These are phyloP conservation scores for Penstemon barbatus DNA, from an alignment of 257 asterid species.

Conservation along the genomic window DNA sequence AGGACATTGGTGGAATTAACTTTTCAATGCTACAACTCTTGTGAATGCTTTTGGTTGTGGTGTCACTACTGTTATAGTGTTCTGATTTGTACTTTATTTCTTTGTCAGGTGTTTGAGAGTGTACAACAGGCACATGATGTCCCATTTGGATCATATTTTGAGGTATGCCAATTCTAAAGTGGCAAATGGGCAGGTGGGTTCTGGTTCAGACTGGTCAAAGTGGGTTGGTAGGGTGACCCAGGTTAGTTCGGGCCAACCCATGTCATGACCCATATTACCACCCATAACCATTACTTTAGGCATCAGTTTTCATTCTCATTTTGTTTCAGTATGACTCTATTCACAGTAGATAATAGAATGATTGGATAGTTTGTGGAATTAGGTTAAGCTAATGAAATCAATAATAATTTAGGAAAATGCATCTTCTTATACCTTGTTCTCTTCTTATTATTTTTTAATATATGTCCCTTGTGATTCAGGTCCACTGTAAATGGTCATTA, in stretches of 20 bases:
- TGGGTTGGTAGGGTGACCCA: too few relatives aligned
- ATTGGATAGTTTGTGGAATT: slow-evolving; percentile 6
- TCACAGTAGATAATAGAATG: background rate
- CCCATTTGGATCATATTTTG: slow-evolving; percentile 95
- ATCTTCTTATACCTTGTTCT: background rate
- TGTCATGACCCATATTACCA: too few relatives aligned
- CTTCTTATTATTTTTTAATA: slow-evolving; percentile 11
- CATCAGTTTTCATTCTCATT: slow-evolving; percentile 19
- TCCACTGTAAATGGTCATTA: slow-evolving; percentile 82
- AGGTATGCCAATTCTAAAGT: slow-evolving; percentile 43
- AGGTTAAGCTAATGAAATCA: slow-evolving; percentile 12
- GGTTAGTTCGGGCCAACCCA: too few relatives aligned
- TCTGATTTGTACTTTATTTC: slow-evolving; percentile 21
- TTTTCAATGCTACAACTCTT: slow-evolving; percentile 7
- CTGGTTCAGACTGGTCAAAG: too few relatives aligned
- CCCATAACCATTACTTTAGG: background rate
- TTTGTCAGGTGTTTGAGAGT: slow-evolving; percentile 84
- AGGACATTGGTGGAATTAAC: slow-evolving; percentile 56
- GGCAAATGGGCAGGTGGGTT: too few relatives aligned
- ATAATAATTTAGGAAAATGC: slow-evolving; percentile 1
- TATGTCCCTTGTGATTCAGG: slow-evolving; percentile 48
- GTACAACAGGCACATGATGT: slow-evolving; percentile 99
- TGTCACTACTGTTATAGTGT: slow-evolving; percentile 19
- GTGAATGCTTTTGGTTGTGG: slow-evolving; percentile 1
- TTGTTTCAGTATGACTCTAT: slow-evolving; percentile 1